These are phyloP conservation scores for Trichoderma polysporum DNA, from an alignment of 2,329 filamentous ascomycete species.

Conservation along the genomic window DNA sequence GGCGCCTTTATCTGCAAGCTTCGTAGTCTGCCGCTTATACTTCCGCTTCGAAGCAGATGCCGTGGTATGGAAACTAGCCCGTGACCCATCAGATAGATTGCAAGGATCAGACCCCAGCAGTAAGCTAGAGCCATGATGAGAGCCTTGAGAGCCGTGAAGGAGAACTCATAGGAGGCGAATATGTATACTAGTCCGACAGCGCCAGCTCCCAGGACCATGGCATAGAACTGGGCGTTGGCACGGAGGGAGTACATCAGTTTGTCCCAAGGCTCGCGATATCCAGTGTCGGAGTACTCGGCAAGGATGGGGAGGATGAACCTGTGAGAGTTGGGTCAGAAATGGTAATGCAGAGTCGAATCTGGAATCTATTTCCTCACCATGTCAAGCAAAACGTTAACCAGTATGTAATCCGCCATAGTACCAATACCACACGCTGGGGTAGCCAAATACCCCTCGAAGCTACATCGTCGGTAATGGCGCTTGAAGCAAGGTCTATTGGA, in stretches of 20 bases:
- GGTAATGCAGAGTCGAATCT: neutral
- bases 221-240: constrained; percentile 84
- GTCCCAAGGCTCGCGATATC: constrained; percentile 81
- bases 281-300: constrained; percentile 91
- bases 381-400: constrained; percentile 96
- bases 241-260: constrained; percentile 82
- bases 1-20: constrained; percentile 78
- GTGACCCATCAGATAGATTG: constrained; percentile 97
- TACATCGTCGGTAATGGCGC: constrained; percentile 68
- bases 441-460: constrained; percentile 83
- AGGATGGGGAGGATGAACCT: constrained; percentile 90
- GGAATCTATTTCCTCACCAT: constrained; percentile 58
- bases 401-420: constrained; percentile 93
- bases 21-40: constrained; percentile 70
- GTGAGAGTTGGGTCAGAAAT: neutral
- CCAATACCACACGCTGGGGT: constrained; percentile 71
- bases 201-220: constrained; percentile 71
- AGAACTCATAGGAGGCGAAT: constrained; percentile 73
- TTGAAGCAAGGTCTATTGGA: constrained; percentile 92
- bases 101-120: constrained; percentile 85
- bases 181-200: constrained; percentile 78
- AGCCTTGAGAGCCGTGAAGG: constrained; percentile 71
- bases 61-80: constrained; percentile 89
- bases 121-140: constrained; percentile 93
- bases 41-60: constrained; percentile 75